Base-by-base conservation (phyloP, 73 alveolate species). In the Durusdinium trenchii region DNA sequence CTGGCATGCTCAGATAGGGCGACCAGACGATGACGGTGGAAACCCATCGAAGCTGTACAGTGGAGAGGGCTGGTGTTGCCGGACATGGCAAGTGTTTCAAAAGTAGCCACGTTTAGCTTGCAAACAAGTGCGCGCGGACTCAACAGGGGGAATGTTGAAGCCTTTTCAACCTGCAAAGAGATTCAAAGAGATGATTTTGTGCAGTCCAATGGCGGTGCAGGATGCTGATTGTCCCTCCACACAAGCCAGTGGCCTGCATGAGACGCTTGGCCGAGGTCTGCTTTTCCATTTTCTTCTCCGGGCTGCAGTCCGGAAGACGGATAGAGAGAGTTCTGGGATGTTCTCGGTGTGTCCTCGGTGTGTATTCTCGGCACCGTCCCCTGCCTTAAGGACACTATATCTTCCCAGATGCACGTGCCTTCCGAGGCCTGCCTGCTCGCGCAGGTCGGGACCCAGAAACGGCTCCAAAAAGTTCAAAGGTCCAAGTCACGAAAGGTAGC, bases 201-300 rank as follows among this genome's bases (percentile, higher is more conserved):
- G 20, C 1, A 28, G 28, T 35, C 9, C 10, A 73, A 35, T 35
- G 50, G 20, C 47, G n/a, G 48, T 57, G 42, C 42, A 91, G 98
- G 98, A 91, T 91, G 98, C 75, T 91, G 75, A 91, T 91, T 45
- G 43, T 91, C 18, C 98, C 98, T 57, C 98, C 98, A 28, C 84
- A 57, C 60, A 76, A 91, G 46, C 98, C 98, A 3, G 85, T 91
- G 67, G 84, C 98, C 48, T 69, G 98, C 98, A 67, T 91, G 98
- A 51, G 96, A n/a, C 50, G 35, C 96, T 32, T 52, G 86, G 51
- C 75, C 5, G 71, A 62, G 36, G n/a, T 28, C 86, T 76, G 3
- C 30, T 60, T 60, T 32, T 32, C 18, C 30, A 0, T 32, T 2
- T 60, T 60, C 73, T 60, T 23, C 73, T 0, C 73, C 30, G 18